Base-by-base conservation (phyloP, 1,284 basidiomycete species). In the Malassezia arunalokei region DNA sequence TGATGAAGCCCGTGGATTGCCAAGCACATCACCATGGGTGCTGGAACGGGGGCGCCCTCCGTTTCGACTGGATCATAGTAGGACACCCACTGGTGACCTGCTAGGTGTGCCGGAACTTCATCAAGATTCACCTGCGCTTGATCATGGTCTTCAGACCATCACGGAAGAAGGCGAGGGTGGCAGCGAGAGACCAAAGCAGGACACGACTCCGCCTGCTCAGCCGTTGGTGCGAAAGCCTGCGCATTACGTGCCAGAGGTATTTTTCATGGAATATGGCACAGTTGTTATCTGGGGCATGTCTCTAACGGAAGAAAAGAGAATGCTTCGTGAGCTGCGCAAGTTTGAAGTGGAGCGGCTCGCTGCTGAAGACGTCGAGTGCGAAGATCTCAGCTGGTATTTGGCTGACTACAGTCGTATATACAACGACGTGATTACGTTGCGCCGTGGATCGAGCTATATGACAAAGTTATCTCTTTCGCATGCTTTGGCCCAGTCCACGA, bases 221-320 rank as follows among this genome's bases (percentile, higher is more conserved):
- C 61, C 7, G 61, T 66, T 44, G 48, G 56, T 1, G 61, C 68
- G 35, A 56, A 64, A 27, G 60, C 58, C 43, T 48, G 41, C 29
- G 2, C 30, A 33, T 11, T 49, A 49, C 5, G 47, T 65, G 1
- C 70, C 70, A 5, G 70, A 73, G 51, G 56, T 73, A 8, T 95
- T 92, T 75, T 77, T 94, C 60, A 95, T 95, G 76, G 82, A 85
- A 60, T 95, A 94, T 74, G 90, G 90, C 15, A 86, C 44, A 1
- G 85, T 94, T 32, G 90, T 95, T 20, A 86, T 94, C 48, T 95
- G 90, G 91, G 90, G 90, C 27, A 95, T 95, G 90, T 85, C 87
- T 9, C 84, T 91, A 69, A 78, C 81, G 8, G 87, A 95, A 71
- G 90, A 95, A 76, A 86, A 82, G 71, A 78, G 87, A 3, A 88